Percentiles rank a stretch among this genome's conserved stretches.
Evolutionary conservation across 495 filamentous ascomycete species (phyloP).

Genomic region (Echria macrotheca): DNA sequence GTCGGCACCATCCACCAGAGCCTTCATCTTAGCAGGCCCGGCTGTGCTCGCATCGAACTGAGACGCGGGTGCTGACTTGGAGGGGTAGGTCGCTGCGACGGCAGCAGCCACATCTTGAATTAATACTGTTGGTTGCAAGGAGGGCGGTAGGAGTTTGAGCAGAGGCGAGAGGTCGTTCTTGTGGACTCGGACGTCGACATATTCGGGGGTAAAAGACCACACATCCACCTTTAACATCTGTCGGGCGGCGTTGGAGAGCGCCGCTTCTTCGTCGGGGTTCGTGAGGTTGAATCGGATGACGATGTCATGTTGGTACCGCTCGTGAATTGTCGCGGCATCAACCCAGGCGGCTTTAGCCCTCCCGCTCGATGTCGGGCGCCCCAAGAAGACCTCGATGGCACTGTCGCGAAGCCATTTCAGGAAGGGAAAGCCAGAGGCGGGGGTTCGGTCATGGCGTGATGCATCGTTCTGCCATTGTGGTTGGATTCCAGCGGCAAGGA

Average conservation of each 20-base stretch:
- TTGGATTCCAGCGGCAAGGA: slow-evolving; percentile 20
- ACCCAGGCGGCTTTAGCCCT: slow-evolving; percentile 21
- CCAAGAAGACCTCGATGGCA: slow-evolving; percentile 60
- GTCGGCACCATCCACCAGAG: slow-evolving; percentile 36
- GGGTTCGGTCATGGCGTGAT: slow-evolving; percentile 1
- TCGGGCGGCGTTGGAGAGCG: slow-evolving; percentile 66
- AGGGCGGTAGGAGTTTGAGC: slow-evolving; percentile 71
- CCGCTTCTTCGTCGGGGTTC: slow-evolving; percentile 61
- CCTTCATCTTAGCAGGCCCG: slow-evolving; percentile 27
- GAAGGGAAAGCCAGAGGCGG: slow-evolving; percentile 28
- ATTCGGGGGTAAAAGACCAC: slow-evolving; percentile 77
- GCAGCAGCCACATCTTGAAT: slow-evolving; percentile 77
- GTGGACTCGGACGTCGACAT: slow-evolving; percentile 80
- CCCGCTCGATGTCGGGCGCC: slow-evolving; percentile 35
- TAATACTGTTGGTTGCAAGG: slow-evolving; percentile 70
- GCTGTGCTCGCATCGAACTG: slow-evolving; percentile 17
- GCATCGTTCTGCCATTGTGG: slow-evolving; percentile 10
- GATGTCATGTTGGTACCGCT: slow-evolving; percentile 72
- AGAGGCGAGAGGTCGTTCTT: slow-evolving; percentile 76
- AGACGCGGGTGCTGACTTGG: slow-evolving; percentile 15
- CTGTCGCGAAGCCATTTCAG: slow-evolving; percentile 59
- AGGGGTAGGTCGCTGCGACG: slow-evolving; percentile 72
- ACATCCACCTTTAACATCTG: slow-evolving; percentile 81
- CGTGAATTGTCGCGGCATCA: slow-evolving; percentile 46
- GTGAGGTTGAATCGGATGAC: slow-evolving; percentile 84